Evolutionary conservation across 2,329 filamentous ascomycete genomes (phyloP).

Genomic region (Ploettnerulaceae sp.): DNA sequence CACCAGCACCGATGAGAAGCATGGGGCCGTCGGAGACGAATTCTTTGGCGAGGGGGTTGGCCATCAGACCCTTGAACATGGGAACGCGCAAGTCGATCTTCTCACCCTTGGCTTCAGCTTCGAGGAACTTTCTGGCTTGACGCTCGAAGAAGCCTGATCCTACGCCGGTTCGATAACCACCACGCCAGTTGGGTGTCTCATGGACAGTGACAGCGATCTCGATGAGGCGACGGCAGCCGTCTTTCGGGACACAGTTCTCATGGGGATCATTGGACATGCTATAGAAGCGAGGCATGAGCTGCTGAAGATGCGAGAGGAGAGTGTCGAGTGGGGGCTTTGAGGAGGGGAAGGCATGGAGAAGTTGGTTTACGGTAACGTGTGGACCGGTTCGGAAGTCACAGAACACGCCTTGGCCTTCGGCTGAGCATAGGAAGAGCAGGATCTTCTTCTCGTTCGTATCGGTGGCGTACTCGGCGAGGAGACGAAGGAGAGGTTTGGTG

Average conservation of each 20-base stretch:
- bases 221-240: constrained; percentile 66
- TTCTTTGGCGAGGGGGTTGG: constrained; percentile 86
- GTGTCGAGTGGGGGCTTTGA: constrained; percentile 80
- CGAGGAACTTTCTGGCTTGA: constrained; percentile 67
- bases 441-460: constrained; percentile 85
- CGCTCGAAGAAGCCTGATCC: constrained; percentile 92
- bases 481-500: constrained; percentile 77
- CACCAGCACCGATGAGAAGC: constrained; percentile 93
- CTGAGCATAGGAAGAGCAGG: constrained; percentile 77
- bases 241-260: constrained; percentile 41
- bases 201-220: constrained; percentile 98
- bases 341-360: constrained; percentile 88
- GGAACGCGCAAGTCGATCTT: constrained; percentile 68
- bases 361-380: constrained; percentile 77
- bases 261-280: constrained; percentile 95
- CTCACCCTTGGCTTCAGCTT: constrained; percentile 58
- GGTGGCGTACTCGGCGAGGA: constrained; percentile 79
- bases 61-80: constrained; percentile 98
- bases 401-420: constrained; percentile 86
- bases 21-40: constrained; percentile 94
- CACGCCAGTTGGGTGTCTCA: constrained; percentile 74
- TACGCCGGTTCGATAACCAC: constrained; percentile 70
- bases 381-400: constrained; percentile 91
- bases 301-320: constrained; percentile 73
- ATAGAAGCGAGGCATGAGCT: constrained; percentile 97